Evolutionary conservation across 768 basidiomycete genomes (phyloP).

Genomic region (Lentinus brumalis): DNA sequence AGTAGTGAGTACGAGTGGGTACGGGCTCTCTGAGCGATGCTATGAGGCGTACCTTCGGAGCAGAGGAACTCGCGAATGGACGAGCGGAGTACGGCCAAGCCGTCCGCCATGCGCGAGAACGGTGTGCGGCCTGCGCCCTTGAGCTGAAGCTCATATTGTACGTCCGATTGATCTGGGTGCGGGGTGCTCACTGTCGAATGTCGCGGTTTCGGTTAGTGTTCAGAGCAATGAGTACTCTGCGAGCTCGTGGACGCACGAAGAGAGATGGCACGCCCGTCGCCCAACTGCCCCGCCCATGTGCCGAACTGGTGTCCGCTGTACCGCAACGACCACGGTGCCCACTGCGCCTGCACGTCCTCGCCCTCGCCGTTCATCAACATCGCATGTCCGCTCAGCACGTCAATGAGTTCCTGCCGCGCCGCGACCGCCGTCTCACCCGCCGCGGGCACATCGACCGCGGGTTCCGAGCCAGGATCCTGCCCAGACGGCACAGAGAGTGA

Average conservation of each 20-base stretch:
- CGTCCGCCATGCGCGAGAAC: constrained; percentile 90
- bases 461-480: constrained; percentile 27
- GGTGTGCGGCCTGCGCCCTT: constrained; percentile 96
- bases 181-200: constrained; percentile 67
- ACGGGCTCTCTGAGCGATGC: too few species aligned
- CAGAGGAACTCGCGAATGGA: constrained; percentile 93
- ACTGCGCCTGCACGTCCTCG: constrained; percentile 33
- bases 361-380: constrained; percentile 56
- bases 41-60: constrained; percentile 77
- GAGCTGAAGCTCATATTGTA: constrained; percentile 83
- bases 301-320: constrained; percentile 95
- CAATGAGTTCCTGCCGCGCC: constrained; percentile 71
- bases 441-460: constrained; percentile 20
- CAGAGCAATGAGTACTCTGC: neutral
- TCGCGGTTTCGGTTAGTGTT: neutral
- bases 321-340: constrained; percentile 77
- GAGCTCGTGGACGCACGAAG: constrained; percentile 47
- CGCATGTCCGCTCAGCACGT: constrained; percentile 78
- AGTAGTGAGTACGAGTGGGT: too few species aligned
- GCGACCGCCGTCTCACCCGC: constrained; percentile 37
- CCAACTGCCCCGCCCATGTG: constrained; percentile 89
- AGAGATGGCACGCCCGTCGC: constrained; percentile 94
- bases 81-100: constrained; percentile 91
- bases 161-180: constrained; percentile 56
- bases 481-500: constrained; percentile 40